A percentile compares a stretch with the other conserved stretches of the same genome.
Evolutionary conservation across 2,329 filamentous ascomycete genomes (phyloP).

Genomic region (Microcera coccophila): DNA sequence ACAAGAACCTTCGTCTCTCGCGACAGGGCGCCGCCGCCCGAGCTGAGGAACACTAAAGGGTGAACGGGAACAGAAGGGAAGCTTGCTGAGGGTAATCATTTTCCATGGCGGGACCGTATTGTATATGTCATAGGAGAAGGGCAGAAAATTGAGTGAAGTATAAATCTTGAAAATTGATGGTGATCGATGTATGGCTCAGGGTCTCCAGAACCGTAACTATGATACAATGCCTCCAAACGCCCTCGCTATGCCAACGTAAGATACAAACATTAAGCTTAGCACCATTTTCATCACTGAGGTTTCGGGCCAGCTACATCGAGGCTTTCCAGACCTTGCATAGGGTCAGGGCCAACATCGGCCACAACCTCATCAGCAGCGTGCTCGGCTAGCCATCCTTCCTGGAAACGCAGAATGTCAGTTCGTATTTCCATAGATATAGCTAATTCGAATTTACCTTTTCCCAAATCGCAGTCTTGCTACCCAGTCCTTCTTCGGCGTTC

Average conservation of each 20-base stretch:
- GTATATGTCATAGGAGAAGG: conserved; percentile 26
- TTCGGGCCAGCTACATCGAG: conserved; percentile 92
- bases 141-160: conserved; percentile 22
- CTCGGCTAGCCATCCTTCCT: conserved; percentile 93
- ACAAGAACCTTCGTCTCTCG: conserved; percentile 87
- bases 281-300: conserved; percentile 52
- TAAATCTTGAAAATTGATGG: conserved; percentile 19
- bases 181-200: conserved; percentile 25
- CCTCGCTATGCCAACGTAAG: conserved; percentile 44
- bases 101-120: conserved; percentile 16
- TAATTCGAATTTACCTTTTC: conserved; percentile 67
- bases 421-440: conserved; percentile 1
- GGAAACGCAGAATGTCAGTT: conserved; percentile 10
- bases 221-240: conserved; percentile 37
- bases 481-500: conserved; percentile 78
- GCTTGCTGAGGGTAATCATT: conserved; percentile 18
- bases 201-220: conserved; percentile 16
- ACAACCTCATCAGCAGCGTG: conserved; percentile 78
- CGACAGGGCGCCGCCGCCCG: conserved; percentile 56
- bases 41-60: conserved; percentile 33
- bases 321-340: conserved; percentile 93
- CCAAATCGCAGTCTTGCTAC: conserved; percentile 93
- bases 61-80: conserved; percentile 7
- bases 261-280: conserved; percentile 16
- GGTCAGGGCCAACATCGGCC: conserved; percentile 64